Base-by-base conservation (phyloP, 192 early-diverging fungal species). In the Coemansia sp. region DNA sequence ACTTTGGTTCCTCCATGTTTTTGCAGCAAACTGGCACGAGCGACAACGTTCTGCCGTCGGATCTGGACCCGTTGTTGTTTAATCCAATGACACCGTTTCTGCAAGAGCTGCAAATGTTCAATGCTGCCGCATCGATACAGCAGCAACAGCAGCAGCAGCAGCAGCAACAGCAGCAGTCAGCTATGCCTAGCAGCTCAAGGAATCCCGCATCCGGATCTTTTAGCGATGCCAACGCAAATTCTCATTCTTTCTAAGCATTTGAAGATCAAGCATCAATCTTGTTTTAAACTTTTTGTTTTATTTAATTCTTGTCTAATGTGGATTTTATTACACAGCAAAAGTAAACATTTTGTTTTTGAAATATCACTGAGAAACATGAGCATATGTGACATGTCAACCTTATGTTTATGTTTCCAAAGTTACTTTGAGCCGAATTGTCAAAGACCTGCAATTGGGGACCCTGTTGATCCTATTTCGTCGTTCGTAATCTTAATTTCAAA, bases 41-140 rank as follows among this genome's bases (percentile, higher is more conserved):
- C 17, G 77, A 80, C 2, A 51, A 17, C 4, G 62, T 71, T 30
- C 16, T 67, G 25, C 51, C 63, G 16, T 28, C 64, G 0, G 79
- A 82, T 40, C 68, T 82, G 22, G 79, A 82, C 40, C 79, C 79
- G 22, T 12, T 82, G 63, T n/a, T 82, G 56, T 82, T 82, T 63
- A 76, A 76, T 63, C 68, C 73, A 4, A 82, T 82, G 79, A 73
- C 79, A 14, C 79, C 79, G 56, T 76, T 82, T 16, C 55, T 82
- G 56, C 74, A 82, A 56, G 79, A 82, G 57, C 63, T 82, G 61
- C 79, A 68, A 55, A 25, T 82, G 55, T 68, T 76, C 28, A 73
- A 76, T 17, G 40, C 31, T 11, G 34, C 73, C 6, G 32, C 68
- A 40, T 32, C 38, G 18, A 45, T 45, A 45, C 42, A 45, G 42